Evolutionary conservation across 2,329 filamentous ascomycete species (phyloP).

Genomic region (Tolypocladium pustulatum): DNA sequence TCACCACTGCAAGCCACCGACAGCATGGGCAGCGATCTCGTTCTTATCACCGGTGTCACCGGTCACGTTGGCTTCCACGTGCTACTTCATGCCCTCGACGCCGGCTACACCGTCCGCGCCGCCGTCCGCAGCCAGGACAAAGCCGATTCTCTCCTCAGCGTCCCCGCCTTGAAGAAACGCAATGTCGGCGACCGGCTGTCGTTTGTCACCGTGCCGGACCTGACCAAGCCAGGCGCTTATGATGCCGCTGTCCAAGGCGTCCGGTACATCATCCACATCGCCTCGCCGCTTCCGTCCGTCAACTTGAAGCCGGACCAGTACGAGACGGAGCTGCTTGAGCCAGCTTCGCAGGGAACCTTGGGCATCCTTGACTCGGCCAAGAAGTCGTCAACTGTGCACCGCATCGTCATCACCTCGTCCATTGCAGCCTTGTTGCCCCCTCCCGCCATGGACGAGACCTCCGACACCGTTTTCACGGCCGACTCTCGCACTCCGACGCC

Average conservation of each 20-base stretch:
- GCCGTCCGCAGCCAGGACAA: conserved; percentile 15
- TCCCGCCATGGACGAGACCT: not conserved
- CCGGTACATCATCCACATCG: conserved; percentile 23
- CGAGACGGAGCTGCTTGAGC: conserved; percentile 14
- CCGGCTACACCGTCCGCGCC: conserved; percentile 16
- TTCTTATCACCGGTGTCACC: conserved; percentile 19
- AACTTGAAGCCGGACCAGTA: conserved; percentile 1
- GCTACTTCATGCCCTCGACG: conserved; percentile 12
- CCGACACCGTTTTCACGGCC: conserved; percentile 3
- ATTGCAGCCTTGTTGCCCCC: conserved; percentile 10
- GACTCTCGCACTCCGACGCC: conserved; percentile 2
- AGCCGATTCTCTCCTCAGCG: conserved; percentile 1
- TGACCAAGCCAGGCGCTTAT: conserved; percentile 23
- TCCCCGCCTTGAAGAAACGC: conserved; percentile 5
- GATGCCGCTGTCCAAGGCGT: conserved; percentile 27
- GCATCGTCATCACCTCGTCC: conserved; percentile 32
- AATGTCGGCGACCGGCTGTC: conserved; percentile 7
- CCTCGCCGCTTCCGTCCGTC: conserved; percentile 13
- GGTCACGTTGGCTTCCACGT: conserved; percentile 19
- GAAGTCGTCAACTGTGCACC: conserved; percentile 15
- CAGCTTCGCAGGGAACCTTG: conserved; percentile 24
- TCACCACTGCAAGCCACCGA: not conserved
- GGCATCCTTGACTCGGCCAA: conserved; percentile 26
- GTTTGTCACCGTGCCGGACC: conserved; percentile 23
- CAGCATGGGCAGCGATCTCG: not conserved